phyloP scores from a whole-genome alignment of 371 early-diverging fungal species.

The Dichotomocladium elegans region DNA sequence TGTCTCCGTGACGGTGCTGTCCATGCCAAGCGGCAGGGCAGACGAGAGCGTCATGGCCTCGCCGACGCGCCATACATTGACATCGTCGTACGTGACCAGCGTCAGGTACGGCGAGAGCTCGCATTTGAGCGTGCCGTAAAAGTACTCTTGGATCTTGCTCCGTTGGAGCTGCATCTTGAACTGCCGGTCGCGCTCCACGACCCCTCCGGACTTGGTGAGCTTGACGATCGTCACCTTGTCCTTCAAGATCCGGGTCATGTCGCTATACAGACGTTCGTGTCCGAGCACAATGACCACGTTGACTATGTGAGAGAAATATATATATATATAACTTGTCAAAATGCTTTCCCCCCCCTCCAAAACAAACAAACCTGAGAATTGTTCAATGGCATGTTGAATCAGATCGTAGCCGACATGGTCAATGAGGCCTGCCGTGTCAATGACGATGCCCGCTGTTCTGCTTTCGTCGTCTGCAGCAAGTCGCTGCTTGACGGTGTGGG shows the following conservation, averaged over 20 bases:
- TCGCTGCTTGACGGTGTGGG: conserved; percentile 61
- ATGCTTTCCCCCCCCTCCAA: not conserved
- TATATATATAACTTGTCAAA: not conserved
- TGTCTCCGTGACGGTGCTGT: conserved; percentile 73
- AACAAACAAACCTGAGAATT: conserved; percentile 53
- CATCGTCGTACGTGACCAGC: conserved; percentile 72
- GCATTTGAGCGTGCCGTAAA: conserved; percentile 81
- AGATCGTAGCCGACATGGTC: conserved; percentile 64
- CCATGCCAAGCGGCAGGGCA: conserved; percentile 89
- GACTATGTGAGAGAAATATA: conserved; percentile 33
- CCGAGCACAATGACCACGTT: conserved; percentile 87
- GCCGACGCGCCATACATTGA: conserved; percentile 79
- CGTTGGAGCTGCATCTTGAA: conserved; percentile 69
- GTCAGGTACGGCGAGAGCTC: conserved; percentile 84
- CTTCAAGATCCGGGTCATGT: conserved; percentile 58
- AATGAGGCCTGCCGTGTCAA: conserved; percentile 64
- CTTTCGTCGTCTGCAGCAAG: conserved; percentile 64
- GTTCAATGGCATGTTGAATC: conserved; percentile 61
- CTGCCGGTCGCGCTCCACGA: conserved; percentile 78
- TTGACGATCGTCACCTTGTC: conserved; percentile 73
- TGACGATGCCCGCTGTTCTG: conserved; percentile 60
- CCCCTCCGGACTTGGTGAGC: conserved; percentile 91
- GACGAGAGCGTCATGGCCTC: conserved; percentile 89
- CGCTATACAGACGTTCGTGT: conserved; percentile 89
- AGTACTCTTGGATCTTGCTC: conserved; percentile 85